Base-by-base conservation (phyloP, 2,329 filamentous ascomycete species). In the Epichloe amarillans region DNA sequence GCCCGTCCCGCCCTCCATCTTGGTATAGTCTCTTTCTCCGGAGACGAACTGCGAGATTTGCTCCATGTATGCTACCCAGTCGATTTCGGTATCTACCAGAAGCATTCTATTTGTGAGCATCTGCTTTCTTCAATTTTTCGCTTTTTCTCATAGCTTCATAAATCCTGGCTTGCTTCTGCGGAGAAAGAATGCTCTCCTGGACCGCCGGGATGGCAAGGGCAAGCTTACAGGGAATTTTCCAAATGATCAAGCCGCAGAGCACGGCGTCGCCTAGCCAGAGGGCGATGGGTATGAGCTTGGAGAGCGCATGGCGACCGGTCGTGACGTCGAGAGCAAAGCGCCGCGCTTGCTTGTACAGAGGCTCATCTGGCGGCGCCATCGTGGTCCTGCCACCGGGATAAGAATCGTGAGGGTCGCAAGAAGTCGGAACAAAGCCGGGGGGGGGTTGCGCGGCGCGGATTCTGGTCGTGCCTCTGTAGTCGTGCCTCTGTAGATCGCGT, bases 11-110 rank as follows among this genome's bases (percentile, higher is more conserved):
- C 93, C 93, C 62, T 84, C 78, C 63, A 98, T 90, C 52, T 82
- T 77, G 54, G 80, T 80, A 67, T 98, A 98, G 67, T 96, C 84
- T 63, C 86, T 82, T 72, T 97, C 90, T 61, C 93, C 93, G 17
- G 79, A 75, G 44, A 90, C 71, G 62, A 85, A 93, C 59, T 90
- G 82, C 40, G 77, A 70, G 43, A 97, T 76, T 62, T 98, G 93
- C 65, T 96, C 79, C 90, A 98, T 97, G 68, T 98, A 98, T 0
- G 93, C 88, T 53, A 77, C 78, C 91, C 91, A 98, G 69, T 98
- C 93, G 62, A 98, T 98, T 68, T 98, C 93, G 42, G 93, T 98
- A 65, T 98, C 93, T 76, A 47, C 43, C 43, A 10, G 26, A 23
- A n/a, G 26, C 26, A n/a, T 44, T 23, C 14, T 40, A 33, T 12